Evolutionary conservation across 345 rosid species (phyloP).

Genomic region (Excoecaria cochinchinensis): DNA sequence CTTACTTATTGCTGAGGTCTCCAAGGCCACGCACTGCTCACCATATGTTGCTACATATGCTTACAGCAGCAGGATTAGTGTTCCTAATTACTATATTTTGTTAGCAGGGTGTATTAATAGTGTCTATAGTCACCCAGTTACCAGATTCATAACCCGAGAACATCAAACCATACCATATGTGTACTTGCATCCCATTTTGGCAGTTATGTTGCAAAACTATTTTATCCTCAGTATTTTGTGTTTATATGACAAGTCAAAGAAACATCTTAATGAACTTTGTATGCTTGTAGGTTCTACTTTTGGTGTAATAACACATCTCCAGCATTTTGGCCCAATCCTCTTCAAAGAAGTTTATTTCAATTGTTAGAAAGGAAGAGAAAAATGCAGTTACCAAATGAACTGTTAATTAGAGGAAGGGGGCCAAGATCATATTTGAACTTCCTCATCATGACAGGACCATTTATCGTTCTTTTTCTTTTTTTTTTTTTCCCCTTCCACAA

Average conservation of each 20-base stretch:
- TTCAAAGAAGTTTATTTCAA: background rate
- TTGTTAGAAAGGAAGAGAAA: background rate
- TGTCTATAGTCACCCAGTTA: too few species aligned
- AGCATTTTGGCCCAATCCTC: background rate
- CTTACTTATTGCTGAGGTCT: background rate
- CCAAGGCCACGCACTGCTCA: background rate
- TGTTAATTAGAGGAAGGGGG: background rate
- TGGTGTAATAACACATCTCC: background rate
- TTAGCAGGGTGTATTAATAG: too few species aligned
- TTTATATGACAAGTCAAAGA: background rate
- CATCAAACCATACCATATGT: background rate
- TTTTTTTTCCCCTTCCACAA: background rate
- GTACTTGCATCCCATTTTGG: background rate
- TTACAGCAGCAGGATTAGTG: too few species aligned
- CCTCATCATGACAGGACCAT: background rate
- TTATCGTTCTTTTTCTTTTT: background rate
- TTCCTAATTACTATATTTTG: too few species aligned
- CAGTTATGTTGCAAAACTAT: background rate
- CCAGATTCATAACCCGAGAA: too few species aligned
- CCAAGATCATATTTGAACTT: background rate
- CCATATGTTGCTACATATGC: too few species aligned
- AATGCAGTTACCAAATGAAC: background rate
- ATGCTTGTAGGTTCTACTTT: background rate
- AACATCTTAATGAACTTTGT: background rate
- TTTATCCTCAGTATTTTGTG: background rate